Base-by-base conservation (phyloP, 2,329 filamentous ascomycete genomes). In the Allantophomopsis lycopodina region DNA sequence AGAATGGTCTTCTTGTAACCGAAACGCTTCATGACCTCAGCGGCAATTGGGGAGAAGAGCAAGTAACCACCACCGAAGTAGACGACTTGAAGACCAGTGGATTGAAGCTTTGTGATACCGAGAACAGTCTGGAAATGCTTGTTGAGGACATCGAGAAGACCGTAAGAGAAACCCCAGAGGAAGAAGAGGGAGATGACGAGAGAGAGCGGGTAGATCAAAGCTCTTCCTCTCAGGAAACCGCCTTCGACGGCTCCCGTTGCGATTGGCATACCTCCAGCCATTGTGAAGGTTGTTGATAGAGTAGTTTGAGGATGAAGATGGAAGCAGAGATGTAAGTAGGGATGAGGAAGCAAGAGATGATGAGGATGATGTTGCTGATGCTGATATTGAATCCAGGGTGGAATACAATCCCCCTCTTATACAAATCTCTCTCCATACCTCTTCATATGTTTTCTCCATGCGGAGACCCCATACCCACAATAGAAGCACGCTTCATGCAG, bases 1-100 rank as follows among this genome's bases (percentile, higher is more conserved):
- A 89, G 85, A 49, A 89, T 86, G 1, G 83, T 84, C 32, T 76
- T 73, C 48, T 84, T 82, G 60, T 84, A 89, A 2, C 84, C 84
- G 39, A 73, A 73, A 42, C 73, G 72, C n/a, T 83, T 74, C 16
- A 89, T 65, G 46, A 89, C 66, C 69, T 74, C 77, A 46, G 73
- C 71, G 6, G 81, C 82, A 7, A 85, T 73, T 44, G 79, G 71
- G 1, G 80, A 66, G 8, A 83, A 58, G 20, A 83, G 63, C 37
- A 84, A 66, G 54, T 86, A 87, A 2, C 73, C 74, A 2, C 73
- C 79, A 52, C 78, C 85, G 52, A 84, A 85, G 37, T 51, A 37
- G 7, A 76, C 68, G 45, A 70, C 76, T 18, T 79, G 81, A 35
- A 84, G 66, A 1, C 76, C 76, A 3, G 83, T 61, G 0, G 71